Evolutionary conservation across 192 early-diverging fungal species (phyloP).

Genomic region (Backusella mclennaniae): DNA sequence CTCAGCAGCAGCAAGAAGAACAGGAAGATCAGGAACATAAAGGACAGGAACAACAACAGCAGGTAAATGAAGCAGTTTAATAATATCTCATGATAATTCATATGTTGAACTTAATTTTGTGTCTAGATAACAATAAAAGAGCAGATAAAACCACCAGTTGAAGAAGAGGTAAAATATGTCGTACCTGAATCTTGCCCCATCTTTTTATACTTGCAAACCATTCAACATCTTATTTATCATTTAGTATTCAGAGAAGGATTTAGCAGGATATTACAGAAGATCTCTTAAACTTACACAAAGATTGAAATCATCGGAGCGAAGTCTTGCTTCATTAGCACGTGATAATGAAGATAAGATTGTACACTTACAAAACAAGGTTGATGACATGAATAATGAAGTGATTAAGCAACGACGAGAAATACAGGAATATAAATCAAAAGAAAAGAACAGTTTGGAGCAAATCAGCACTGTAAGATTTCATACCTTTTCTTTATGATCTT

Average conservation of each 20-base stretch:
- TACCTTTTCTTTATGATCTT: not conserved
- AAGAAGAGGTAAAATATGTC: constrained; percentile 1
- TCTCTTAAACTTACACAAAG: constrained; percentile 38
- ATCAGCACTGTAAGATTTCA: constrained; percentile 33
- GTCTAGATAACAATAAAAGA: not conserved
- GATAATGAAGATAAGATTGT: constrained; percentile 46
- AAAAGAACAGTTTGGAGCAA: constrained; percentile 43
- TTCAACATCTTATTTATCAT: not conserved
- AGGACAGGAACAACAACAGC: not conserved
- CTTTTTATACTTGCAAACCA: not conserved
- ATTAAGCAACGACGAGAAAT: constrained; percentile 37
- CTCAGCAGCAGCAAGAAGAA: not conserved
- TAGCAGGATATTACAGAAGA: constrained; percentile 34
- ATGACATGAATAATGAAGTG: constrained; percentile 40
- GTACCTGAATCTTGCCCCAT: not conserved
- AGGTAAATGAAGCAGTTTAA: not conserved
- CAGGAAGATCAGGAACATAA: not conserved
- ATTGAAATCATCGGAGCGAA: constrained; percentile 44
- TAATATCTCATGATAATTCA: not conserved
- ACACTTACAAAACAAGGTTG: constrained; percentile 38
- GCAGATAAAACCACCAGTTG: not conserved
- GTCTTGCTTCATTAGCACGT: constrained; percentile 40
- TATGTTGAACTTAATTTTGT: not conserved
- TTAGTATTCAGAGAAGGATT: constrained; percentile 12
- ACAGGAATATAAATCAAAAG: constrained; percentile 43